Evolutionary conservation across 192 early-diverging fungal genomes (phyloP), one percentile per base, ranked within the genome.

Genomic region (Coemansia sp.): DNA sequence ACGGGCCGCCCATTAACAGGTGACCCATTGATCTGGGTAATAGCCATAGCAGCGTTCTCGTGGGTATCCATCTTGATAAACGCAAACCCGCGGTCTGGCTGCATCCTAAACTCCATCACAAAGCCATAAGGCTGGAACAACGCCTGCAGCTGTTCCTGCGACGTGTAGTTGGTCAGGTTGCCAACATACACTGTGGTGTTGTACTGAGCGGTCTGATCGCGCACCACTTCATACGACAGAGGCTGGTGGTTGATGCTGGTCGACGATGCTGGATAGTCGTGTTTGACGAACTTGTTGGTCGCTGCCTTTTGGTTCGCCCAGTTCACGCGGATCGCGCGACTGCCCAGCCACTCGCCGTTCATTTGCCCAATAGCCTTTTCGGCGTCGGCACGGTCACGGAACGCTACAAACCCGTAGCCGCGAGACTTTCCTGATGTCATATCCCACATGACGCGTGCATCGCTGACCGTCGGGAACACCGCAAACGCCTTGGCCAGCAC

Each of bases 361-460:
- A 95, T 95, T 31, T 87, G 78, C 34, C 77, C 72, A 68, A 97
- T 92, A 15, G 94, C 94, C 53, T 85, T 88, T 58, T 97, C 94
- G 32, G 95, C 95, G 64, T 97, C 95, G 51, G 80, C 70, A 57
- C 90, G 91, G 46, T 97, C 93, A 74, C 91, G 87, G 82, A 93
- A 97, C 21, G 93, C 89, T 50, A 95, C 93, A 83, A 97, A 97
- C 4, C 95, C 95, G 73, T 90, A 97, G 14, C 94, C 95, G 64
- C 95, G 86, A 34, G 94, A 94, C 74, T 95, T 95, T 29, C 94
- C 93, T 55, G 95, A 91, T 46, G 86, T 83, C 64, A 85, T 74
- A 72, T 97, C 95, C 93, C 94, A 94, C 95, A 97, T 95, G 37
- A 97, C 94, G 62, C 92, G 90, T 42, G 95, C 95, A 67, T 95